phyloP scores from a whole-genome alignment of 306 rosid species.

The Fagus crenata region DNA sequence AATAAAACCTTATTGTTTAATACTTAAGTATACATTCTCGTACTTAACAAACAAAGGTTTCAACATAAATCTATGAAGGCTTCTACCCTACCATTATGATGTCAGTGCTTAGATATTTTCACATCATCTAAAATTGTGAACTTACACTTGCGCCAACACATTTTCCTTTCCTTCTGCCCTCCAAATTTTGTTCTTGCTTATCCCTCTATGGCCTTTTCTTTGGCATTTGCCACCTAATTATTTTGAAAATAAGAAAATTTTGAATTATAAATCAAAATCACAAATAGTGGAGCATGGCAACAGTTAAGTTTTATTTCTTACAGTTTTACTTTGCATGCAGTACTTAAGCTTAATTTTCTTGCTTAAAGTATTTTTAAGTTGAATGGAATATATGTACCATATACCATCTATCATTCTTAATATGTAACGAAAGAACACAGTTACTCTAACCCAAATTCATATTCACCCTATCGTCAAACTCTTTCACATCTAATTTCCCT shows the following conservation, averaged over 20 bases:
- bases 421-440: slow-evolving; percentile 59
- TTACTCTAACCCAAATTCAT: slow-evolving; percentile 47
- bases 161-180: background rate
- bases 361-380: background rate
- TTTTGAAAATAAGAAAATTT: too few relatives aligned
- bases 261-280: too few relatives aligned
- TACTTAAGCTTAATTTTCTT: too few relatives aligned
- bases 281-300: too few relatives aligned
- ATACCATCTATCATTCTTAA: slow-evolving; percentile 33
- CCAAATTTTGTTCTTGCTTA: background rate
- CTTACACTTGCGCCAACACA: background rate
- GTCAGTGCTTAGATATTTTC: background rate
- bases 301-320: too few relatives aligned
- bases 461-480: slow-evolving; percentile 63
- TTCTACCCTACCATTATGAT: background rate
- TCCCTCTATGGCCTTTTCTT: too few relatives aligned
- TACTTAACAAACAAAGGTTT: background rate
- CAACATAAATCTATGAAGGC: background rate
- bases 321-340: too few relatives aligned
- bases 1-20: too few relatives aligned
- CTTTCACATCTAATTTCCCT: slow-evolving; percentile 48
- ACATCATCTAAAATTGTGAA: background rate
- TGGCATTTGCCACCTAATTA: too few relatives aligned
- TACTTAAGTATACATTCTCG: too few relatives aligned
- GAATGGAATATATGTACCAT: slow-evolving; percentile 25